These are phyloP conservation scores for Paramecium sexaurelia DNA, from an alignment of 73 alveolate species.

Conservation along the genomic window DNA sequence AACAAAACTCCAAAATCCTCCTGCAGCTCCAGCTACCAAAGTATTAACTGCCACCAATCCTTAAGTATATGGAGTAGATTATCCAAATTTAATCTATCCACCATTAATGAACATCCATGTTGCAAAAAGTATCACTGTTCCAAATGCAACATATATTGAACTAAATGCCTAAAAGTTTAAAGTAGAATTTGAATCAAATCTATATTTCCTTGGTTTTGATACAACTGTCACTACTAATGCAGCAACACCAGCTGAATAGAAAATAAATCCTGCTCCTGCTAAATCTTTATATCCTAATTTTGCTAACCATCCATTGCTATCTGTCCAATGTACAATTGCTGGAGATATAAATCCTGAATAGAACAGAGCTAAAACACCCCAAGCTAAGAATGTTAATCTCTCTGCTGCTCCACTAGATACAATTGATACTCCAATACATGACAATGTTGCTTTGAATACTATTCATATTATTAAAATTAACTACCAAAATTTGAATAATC, in stretches of 20 bases:
- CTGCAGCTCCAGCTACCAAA: slow-evolving; percentile 10
- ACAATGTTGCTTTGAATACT: not conserved
- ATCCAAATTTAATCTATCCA: not conserved
- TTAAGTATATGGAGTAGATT: not conserved
- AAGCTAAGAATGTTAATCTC: slow-evolving; percentile 30
- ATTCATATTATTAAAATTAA: not conserved
- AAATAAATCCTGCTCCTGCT: not conserved
- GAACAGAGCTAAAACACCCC: not conserved
- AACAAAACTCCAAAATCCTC: slow-evolving; percentile 17
- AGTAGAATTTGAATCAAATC: not conserved
- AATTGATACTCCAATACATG: not conserved
- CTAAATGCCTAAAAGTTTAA: not conserved
- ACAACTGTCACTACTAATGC: not conserved
- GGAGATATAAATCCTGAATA: slow-evolving; percentile 40
- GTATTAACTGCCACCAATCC: slow-evolving; percentile 40
- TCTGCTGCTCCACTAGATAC: slow-evolving; percentile 43
- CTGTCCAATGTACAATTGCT: slow-evolving; percentile 37
- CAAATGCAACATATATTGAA: slow-evolving; percentile 38
- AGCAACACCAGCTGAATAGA: slow-evolving; percentile 44
- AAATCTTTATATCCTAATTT: slow-evolving; percentile 12
- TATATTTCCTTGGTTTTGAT: slow-evolving; percentile 22
- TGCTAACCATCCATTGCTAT: not conserved
- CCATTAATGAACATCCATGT: slow-evolving; percentile 22
- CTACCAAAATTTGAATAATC: slow-evolving; percentile 55
- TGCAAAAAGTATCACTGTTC: not conserved